These are phyloP conservation scores for Xerocomellus chrysenteron DNA, from an alignment of 768 basidiomycete genomes.

Conservation along the genomic window DNA sequence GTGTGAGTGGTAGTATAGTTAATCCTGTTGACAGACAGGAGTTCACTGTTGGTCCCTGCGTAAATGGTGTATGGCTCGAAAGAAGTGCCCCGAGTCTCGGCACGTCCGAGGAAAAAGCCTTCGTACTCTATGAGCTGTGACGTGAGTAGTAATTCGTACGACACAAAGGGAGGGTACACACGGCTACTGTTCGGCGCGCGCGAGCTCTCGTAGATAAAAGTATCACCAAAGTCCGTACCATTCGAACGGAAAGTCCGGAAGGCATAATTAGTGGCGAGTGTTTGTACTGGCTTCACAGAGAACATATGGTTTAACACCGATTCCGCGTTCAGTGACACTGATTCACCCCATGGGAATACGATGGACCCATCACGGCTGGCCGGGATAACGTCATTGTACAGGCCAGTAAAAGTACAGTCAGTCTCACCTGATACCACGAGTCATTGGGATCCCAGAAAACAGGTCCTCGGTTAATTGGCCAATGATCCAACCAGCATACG, in stretches of 20 bases:
- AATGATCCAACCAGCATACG: not conserved
- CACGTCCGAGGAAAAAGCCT: slow-evolving; percentile 13
- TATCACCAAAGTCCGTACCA: not conserved
- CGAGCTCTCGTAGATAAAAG: slow-evolving; percentile 2
- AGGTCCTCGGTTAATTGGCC: slow-evolving; percentile 9
- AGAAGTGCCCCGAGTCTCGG: slow-evolving; percentile 1
- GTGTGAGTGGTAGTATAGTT: slow-evolving; percentile 2
- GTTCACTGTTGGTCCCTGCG: slow-evolving; percentile 9
- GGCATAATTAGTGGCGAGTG: slow-evolving; percentile 6
- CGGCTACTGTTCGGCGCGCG: slow-evolving; percentile 7
- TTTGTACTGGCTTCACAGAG: slow-evolving; percentile 7
- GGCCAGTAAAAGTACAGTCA: not conserved
- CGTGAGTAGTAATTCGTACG: not conserved
- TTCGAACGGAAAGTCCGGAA: slow-evolving; percentile 2
- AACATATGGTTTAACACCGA: slow-evolving; percentile 17
- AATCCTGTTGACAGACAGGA: slow-evolving; percentile 1
- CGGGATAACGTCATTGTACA: not conserved
- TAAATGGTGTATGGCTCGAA: slow-evolving; percentile 8
- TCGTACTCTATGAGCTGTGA: slow-evolving; percentile 1
- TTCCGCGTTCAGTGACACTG: slow-evolving; percentile 2
- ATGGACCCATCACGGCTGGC: slow-evolving; percentile 8
- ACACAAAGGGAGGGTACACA: not conserved
- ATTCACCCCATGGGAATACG: slow-evolving; percentile 11
- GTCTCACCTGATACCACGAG: slow-evolving; percentile 4
- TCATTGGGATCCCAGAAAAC: slow-evolving; percentile 12